These are phyloP conservation scores for Coffea canephora DNA, from an alignment of 257 asterid species.

Conservation along the genomic window DNA sequence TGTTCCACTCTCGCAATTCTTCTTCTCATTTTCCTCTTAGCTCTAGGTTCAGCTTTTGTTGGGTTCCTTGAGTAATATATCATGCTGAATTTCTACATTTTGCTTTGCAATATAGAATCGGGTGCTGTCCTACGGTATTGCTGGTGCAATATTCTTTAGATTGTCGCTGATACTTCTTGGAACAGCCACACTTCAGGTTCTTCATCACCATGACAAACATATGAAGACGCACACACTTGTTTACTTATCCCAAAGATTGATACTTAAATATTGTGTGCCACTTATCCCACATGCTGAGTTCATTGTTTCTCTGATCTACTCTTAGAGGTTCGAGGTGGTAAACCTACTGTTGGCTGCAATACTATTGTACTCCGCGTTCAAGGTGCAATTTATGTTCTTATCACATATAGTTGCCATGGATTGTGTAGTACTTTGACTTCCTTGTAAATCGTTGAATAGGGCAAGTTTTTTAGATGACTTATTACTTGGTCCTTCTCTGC, in stretches of 20 bases:
- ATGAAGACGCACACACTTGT: not conserved
- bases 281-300: conserved; percentile 19
- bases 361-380: conserved; percentile 86
- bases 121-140: conserved; percentile 96
- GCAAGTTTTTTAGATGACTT: not conserved
- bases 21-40: conserved; percentile 17
- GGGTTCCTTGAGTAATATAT: conserved; percentile 14
- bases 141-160: conserved; percentile 87
- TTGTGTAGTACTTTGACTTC: not conserved
- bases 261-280: conserved; percentile 9
- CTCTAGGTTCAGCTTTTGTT: conserved; percentile 3
- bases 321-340: conserved; percentile 75
- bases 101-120: conserved; percentile 51
- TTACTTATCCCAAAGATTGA: not conserved
- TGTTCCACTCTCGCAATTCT: conserved; percentile 12
- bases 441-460: not conserved
- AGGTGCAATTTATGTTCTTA: conserved; percentile 51
- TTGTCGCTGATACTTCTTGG: conserved; percentile 88
- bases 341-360: conserved; percentile 71
- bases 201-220: conserved; percentile 15
- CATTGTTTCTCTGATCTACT: conserved; percentile 24
- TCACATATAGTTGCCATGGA: not conserved
- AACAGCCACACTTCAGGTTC: conserved; percentile 93
- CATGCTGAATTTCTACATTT: conserved; percentile 15
- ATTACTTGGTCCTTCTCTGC: not conserved